Conservation (phyloP, 495 filamentous ascomycete species). For the Xylaria cubensis region DNA sequence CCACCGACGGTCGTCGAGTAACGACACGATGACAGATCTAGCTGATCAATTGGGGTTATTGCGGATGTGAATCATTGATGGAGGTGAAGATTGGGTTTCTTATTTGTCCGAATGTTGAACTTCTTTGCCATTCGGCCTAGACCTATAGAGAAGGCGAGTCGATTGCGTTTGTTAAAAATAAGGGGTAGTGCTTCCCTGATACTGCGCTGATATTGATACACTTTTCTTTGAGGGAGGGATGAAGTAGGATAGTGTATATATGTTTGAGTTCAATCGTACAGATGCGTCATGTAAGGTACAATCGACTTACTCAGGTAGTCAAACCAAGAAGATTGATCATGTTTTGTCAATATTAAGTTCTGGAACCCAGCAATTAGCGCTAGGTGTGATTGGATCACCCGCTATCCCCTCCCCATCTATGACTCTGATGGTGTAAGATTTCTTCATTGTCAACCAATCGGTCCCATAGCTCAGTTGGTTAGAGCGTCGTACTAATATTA, state of each 20-base stretch:
- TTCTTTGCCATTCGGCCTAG: background rate
- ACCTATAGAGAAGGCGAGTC: background rate
- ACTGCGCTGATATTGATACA: background rate
- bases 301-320: background rate
- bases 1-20: slow-evolving; percentile 7
- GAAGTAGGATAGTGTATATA: slow-evolving; percentile 14
- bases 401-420: too few relatives aligned
- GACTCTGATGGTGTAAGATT: too few relatives aligned
- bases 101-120: background rate
- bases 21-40: slow-evolving; percentile 1
- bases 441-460: too few relatives aligned
- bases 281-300: background rate
- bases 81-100: background rate
- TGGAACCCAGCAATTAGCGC: too few relatives aligned
- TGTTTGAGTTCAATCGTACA: background rate
- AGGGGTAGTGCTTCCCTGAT: too few relatives aligned
- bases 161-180: background rate
- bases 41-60: background rate
- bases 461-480: too few relatives aligned
- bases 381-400: too few relatives aligned
- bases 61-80: background rate
- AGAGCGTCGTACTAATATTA: too few relatives aligned
- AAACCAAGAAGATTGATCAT: background rate
- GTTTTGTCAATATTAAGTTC: too few relatives aligned
- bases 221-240: background rate